Base-by-base conservation (phyloP, 225 moss, liverwort and hornwort genomes). In the Sphagnum contortum region DNA sequence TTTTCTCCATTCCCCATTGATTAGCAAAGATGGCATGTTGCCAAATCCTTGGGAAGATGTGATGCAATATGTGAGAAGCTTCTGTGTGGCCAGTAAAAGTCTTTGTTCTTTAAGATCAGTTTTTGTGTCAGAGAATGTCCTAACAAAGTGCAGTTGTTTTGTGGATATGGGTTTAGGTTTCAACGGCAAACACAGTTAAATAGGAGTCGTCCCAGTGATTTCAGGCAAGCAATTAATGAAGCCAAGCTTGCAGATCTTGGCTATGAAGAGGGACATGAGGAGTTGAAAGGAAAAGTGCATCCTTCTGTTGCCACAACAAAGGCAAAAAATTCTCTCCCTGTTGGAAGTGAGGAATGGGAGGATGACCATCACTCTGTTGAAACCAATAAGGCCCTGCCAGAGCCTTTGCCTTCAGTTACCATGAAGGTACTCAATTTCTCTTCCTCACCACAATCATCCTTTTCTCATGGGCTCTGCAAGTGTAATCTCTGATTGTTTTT, bases 191-290 rank as follows among this genome's bases (percentile, higher is more conserved):
- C 98, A 48, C 83, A 89, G 62, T 81, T 99, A 71, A 99, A 99
- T 77, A 88, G 82, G 69, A 93, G 91, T 84, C 83, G 86, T 46
- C 98, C 98, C 57, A 84, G 77, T 75, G 93, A 99, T 73, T 99
- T 99, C 66, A 64, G 79, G 68, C 87, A 77, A 72, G 87, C 98
- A 66, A 89, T 94, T 60, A 65, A 82, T 76, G 98, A 99, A 84
- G 98, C 98, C 63, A 87, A 79, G 51, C 76, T 99, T 47, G 98
- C 98, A 57, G 93, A 99, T 66, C 77, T 82, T 52, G 98, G 98
- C 69, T 99, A 75, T 64, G 96, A 98, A 50, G 93, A 89, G 65
- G 80, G 84, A 72, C 91, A 78, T 57, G 85, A 89, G 71, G 82
- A 74, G 72, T 48, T 87, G 70, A 70, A 60, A 64, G 87, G 89